Conservation (phyloP, 2,329 filamentous ascomycete species). For the Aureobasidium sp. region DNA sequence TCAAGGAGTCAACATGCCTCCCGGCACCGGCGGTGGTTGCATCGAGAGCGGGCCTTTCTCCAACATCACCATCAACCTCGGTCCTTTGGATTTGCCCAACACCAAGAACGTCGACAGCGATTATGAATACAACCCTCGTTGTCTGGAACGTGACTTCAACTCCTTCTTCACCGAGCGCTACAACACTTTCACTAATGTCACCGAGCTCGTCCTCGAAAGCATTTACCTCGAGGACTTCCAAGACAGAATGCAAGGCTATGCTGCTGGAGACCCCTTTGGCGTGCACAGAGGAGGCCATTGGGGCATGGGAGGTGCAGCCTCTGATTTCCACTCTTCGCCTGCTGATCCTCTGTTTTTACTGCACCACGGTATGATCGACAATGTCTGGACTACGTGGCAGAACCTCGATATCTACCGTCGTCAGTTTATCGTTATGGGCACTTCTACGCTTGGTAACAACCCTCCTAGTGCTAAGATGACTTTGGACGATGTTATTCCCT, state of each 20-base stretch:
- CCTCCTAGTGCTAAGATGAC: constrained; percentile 40
- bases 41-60: constrained; percentile 47
- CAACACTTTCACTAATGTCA: constrained; percentile 22
- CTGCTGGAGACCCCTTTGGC: constrained; percentile 25
- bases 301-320: constrained; percentile 39
- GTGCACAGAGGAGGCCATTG: constrained; percentile 44
- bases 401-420: constrained; percentile 36
- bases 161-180: constrained; percentile 19
- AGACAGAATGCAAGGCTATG: constrained; percentile 25
- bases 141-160: constrained; percentile 22
- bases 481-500: constrained; percentile 36
- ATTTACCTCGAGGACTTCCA: constrained; percentile 25
- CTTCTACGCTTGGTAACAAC: constrained; percentile 37
- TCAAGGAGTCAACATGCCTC: constrained; percentile 34
- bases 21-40: constrained; percentile 51
- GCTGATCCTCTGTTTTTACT: constrained; percentile 44
- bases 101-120: constrained; percentile 24
- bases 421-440: constrained; percentile 35
- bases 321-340: constrained; percentile 40
- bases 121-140: constrained; percentile 23
- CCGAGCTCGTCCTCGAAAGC: constrained; percentile 23
- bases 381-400: constrained; percentile 46
- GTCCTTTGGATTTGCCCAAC: constrained; percentile 25
- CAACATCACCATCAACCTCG: constrained; percentile 32
- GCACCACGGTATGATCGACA: constrained; percentile 40